Evolutionary conservation across 768 basidiomycete genomes (phyloP).

Genomic region (Artomyces pyxidatus): DNA sequence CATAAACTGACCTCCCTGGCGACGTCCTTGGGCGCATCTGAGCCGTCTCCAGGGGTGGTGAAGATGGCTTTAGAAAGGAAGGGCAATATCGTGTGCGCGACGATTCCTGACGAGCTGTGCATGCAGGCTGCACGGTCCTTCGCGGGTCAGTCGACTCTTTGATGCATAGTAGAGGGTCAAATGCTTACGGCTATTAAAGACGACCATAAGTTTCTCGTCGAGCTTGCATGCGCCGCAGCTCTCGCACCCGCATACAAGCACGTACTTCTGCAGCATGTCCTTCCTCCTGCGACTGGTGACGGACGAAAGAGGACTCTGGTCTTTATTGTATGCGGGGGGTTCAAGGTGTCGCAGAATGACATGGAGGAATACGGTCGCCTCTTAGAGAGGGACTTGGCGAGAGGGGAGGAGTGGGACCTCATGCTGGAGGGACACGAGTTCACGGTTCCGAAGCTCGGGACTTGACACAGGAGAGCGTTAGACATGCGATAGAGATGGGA

Average conservation of each 20-base stretch:
- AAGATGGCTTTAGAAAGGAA: conserved; percentile 54
- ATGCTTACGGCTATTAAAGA: conserved; percentile 34
- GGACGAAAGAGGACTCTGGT: conserved; percentile 35
- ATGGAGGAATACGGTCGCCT: conserved; percentile 38
- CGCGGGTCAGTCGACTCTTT: conserved; percentile 37
- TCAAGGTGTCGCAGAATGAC: conserved; percentile 54
- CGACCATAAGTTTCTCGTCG: conserved; percentile 68
- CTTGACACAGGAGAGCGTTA: too few species aligned
- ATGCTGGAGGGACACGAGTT: background rate
- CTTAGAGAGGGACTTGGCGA: conserved; percentile 25
- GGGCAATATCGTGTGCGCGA: conserved; percentile 51
- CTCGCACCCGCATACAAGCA: conserved; percentile 58
- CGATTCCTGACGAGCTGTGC: conserved; percentile 57
- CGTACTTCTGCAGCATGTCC: conserved; percentile 43
- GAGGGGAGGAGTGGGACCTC: background rate
- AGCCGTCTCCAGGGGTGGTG: conserved; percentile 52
- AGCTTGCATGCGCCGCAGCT: conserved; percentile 67
- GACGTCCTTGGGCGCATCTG: conserved; percentile 64
- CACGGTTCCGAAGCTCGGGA: too few species aligned
- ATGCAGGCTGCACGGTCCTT: conserved; percentile 54
- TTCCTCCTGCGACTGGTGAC: conserved; percentile 28
- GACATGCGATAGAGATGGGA: background rate
- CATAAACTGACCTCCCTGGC: conserved; percentile 52
- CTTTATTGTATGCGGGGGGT: conserved; percentile 66
- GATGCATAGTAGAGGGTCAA: too few species aligned